These are phyloP conservation scores for Cystobasidiopsis lactophilus DNA, from an alignment of 768 basidiomycete genomes.

Conservation along the genomic window DNA sequence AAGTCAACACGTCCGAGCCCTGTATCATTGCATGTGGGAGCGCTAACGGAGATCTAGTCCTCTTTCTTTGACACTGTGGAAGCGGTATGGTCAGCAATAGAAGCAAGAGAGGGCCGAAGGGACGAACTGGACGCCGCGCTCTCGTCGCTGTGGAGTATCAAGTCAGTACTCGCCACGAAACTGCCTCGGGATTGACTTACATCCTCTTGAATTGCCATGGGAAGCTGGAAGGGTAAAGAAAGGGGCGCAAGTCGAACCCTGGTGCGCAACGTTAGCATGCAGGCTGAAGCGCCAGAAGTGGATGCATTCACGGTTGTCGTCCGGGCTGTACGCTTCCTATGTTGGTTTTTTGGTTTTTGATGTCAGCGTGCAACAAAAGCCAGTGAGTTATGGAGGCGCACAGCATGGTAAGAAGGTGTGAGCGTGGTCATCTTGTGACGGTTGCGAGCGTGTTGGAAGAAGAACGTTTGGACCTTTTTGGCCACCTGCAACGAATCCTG, in stretches of 20 bases:
- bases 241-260: constrained; percentile 91
- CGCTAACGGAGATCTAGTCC: too few species aligned
- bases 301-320: constrained; percentile 58
- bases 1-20: too few species aligned
- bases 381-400: constrained; percentile 26
- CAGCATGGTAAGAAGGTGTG: constrained; percentile 84
- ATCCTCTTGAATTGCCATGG: constrained; percentile 95
- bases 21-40: too few species aligned
- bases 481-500: constrained; percentile 56
- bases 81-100: too few species aligned
- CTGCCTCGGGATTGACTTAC: constrained; percentile 1
- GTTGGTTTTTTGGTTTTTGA: too few species aligned
- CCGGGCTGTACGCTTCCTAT: constrained; percentile 94
- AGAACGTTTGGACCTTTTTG: constrained; percentile 90
- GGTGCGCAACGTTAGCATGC: too few species aligned
- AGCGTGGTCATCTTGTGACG: constrained; percentile 92
- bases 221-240: constrained; percentile 85
- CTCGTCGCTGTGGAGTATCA: too few species aligned
- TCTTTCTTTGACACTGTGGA: too few species aligned
- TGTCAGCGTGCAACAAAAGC: background rate
- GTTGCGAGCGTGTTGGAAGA: constrained; percentile 88
- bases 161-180: too few species aligned
- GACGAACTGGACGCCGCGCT: too few species aligned
- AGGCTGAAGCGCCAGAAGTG: too few species aligned
- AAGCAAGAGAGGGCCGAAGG: too few species aligned